Evolutionary conservation across 2,329 filamentous ascomycete genomes (phyloP).

Genomic region (Colletotrichum musae): DNA sequence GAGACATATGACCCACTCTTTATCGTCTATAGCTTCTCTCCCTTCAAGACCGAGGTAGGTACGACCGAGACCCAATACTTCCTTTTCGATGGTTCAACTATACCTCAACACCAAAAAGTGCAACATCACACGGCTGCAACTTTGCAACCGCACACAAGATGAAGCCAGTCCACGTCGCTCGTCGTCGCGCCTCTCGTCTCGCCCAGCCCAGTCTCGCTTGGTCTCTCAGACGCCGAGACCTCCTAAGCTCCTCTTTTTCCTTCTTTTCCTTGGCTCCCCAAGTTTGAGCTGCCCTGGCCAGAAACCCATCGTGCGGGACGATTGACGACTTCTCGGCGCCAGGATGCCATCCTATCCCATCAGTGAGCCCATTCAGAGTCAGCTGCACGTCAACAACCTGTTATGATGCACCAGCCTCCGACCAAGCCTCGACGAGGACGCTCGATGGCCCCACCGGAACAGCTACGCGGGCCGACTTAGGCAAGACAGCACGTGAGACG

Average conservation of each 20-base stretch:
- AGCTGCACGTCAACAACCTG: not conserved
- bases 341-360: conserved; percentile 32
- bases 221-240: conserved; percentile 30
- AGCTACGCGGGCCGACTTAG: conserved; percentile 6
- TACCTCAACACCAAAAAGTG: conserved; percentile 12
- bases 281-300: conserved; percentile 32
- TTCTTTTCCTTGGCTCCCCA: conserved; percentile 21
- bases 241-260: conserved; percentile 19
- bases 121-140: conserved; percentile 23
- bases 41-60: not conserved
- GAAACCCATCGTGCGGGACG: conserved; percentile 34
- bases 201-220: conserved; percentile 20
- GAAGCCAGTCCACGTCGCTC: conserved; percentile 6
- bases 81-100: conserved; percentile 9
- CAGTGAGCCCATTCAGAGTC: conserved; percentile 36
- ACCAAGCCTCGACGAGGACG: conserved; percentile 13
- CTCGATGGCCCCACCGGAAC: no score
- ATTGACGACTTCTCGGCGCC: conserved; percentile 35
- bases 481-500: conserved; percentile 26
- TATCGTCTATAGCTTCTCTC: conserved; percentile 32
- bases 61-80: conserved; percentile 15
- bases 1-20: not conserved
- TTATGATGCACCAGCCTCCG: conserved; percentile 20
- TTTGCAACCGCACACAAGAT: not conserved
- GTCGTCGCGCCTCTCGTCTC: not conserved